Percentiles rank a stretch among this genome's conserved stretches.
phyloP scores from a whole-genome alignment of 371 early-diverging fungal species.

The Saksenaea oblongispora region DNA sequence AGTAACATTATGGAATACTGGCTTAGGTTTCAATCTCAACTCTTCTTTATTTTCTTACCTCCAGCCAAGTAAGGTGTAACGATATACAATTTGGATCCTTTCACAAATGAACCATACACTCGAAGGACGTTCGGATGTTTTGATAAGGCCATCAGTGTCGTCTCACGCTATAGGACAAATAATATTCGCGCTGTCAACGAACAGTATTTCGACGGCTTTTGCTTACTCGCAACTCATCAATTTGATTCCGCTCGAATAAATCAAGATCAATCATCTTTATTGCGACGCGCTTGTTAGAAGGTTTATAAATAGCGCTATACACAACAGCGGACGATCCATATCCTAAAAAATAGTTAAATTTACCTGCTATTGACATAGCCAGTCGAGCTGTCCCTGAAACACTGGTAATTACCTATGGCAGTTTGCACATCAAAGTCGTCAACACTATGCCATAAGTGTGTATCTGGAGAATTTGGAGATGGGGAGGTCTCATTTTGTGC shows the following conservation, averaged over 20 bases:
- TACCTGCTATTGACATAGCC: background rate
- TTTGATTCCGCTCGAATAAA: constrained; percentile 92
- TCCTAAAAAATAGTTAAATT: constrained; percentile 70
- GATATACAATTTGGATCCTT: constrained; percentile 59
- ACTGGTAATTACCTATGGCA: constrained; percentile 20
- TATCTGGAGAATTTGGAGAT: background rate
- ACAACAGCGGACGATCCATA: constrained; percentile 91
- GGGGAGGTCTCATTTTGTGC: constrained; percentile 1
- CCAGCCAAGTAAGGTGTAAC: constrained; percentile 82
- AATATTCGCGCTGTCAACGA: background rate
- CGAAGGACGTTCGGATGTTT: constrained; percentile 84
- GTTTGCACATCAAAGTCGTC: constrained; percentile 49
- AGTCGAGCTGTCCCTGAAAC: background rate
- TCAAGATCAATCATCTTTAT: constrained; percentile 92
- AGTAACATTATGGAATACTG: constrained; percentile 18
- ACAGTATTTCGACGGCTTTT: background rate
- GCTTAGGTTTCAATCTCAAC: background rate
- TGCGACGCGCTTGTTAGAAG: constrained; percentile 71
- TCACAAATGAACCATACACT: constrained; percentile 83
- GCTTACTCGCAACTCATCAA: constrained; percentile 83
- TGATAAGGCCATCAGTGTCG: constrained; percentile 83
- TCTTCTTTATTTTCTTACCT: constrained; percentile 34
- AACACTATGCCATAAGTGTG: constrained; percentile 20
- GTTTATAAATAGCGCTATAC: constrained; percentile 78
- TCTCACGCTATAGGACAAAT: constrained; percentile 64